A percentile compares a stretch with the other conserved stretches of the same genome.
Evolutionary conservation across 2,329 filamentous ascomycete species (phyloP).

Genomic region (Sclerotinia glacialis): DNA sequence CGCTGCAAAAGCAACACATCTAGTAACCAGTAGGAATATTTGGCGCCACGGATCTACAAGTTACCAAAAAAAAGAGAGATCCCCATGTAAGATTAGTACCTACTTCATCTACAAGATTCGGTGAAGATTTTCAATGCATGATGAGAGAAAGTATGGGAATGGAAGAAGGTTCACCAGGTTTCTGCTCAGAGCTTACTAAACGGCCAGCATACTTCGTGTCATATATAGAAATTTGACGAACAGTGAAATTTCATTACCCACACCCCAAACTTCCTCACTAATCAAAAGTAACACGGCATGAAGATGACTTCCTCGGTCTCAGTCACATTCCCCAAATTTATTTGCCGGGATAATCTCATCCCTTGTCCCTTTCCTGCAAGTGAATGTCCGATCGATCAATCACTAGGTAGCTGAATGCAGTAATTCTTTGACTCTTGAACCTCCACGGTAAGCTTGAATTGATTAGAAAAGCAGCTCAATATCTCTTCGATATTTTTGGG

Average conservation of each 20-base stretch:
- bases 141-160: not conserved
- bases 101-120: not conserved
- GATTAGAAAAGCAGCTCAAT: constrained; percentile 12
- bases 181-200: not conserved
- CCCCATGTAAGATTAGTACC: too few relatives aligned
- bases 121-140: not conserved
- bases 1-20: not conserved
- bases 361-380: not conserved
- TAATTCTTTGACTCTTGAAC: not conserved
- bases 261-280: not conserved
- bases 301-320: constrained; percentile 3
- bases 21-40: not conserved
- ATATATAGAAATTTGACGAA: not conserved
- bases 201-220: too few relatives aligned
- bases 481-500: not conserved
- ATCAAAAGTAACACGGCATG: not conserved
- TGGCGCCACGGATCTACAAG: constrained; percentile 1
- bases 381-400: constrained; percentile 3
- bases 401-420: not conserved
- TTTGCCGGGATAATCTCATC: constrained; percentile 15
- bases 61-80: not conserved
- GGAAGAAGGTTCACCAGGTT: not conserved
- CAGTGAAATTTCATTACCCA: not conserved
- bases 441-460: not conserved
- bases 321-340: not conserved